Percentiles rank a stretch among this genome's conserved stretches.
phyloP scores from a whole-genome alignment of 2,329 filamentous ascomycete species.

The Aureobasidium sp. region DNA sequence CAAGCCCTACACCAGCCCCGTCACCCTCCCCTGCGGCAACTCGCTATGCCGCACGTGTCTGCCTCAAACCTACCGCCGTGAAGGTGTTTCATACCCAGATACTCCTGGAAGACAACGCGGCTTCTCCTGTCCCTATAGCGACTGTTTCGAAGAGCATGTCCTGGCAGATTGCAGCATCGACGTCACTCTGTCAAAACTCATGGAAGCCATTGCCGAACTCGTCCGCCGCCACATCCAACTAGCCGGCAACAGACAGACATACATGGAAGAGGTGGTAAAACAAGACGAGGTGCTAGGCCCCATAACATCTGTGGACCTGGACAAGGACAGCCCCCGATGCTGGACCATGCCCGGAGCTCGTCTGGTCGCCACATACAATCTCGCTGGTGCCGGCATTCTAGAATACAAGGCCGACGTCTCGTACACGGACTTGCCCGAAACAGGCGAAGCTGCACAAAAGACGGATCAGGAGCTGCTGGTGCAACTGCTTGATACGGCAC shows the following conservation, averaged over 20 bases:
- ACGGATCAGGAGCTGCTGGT: slow-evolving; percentile 46
- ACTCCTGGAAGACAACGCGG: slow-evolving; percentile 56
- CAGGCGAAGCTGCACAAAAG: slow-evolving; percentile 21
- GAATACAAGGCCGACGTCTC: slow-evolving; percentile 47
- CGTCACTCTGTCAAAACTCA: slow-evolving; percentile 65
- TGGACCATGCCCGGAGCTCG: slow-evolving; percentile 46
- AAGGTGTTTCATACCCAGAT: slow-evolving; percentile 69
- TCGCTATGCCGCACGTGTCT: slow-evolving; percentile 68
- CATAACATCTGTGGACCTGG: slow-evolving; percentile 14
- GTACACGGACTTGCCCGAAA: slow-evolving; percentile 35
- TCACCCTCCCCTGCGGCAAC: slow-evolving; percentile 74
- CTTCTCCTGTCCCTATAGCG: slow-evolving; percentile 62
- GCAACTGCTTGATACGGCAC: slow-evolving; percentile 51
- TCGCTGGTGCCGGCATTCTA: slow-evolving; percentile 55
- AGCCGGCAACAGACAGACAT: slow-evolving; percentile 14
- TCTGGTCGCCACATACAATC: slow-evolving; percentile 55
- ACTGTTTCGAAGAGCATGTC: slow-evolving; percentile 64
- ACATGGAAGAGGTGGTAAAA: slow-evolving; percentile 33
- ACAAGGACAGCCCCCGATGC: slow-evolving; percentile 29
- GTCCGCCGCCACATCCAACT: slow-evolving; percentile 35
- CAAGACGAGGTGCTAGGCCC: slow-evolving; percentile 27
- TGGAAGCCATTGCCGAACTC: slow-evolving; percentile 49
- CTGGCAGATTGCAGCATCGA: slow-evolving; percentile 67
- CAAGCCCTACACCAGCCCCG: slow-evolving; percentile 54
- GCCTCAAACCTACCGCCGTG: slow-evolving; percentile 54